Percentiles rank a stretch among this genome's conserved stretches.
phyloP scores from a whole-genome alignment of 1,139 yeast species.

The Kodamaea fungicola region DNA sequence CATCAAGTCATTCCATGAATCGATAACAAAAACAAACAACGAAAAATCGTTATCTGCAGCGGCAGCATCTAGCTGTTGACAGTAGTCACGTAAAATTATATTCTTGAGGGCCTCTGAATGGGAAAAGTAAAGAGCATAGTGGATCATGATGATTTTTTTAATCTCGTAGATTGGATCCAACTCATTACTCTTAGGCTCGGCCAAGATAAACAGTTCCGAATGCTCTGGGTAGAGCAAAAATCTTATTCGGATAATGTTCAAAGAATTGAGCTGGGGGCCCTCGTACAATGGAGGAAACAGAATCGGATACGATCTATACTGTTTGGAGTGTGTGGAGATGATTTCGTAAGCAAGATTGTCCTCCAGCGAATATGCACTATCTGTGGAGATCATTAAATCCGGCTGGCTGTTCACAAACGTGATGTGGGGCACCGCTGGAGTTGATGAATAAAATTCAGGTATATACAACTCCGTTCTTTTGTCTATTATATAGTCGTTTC shows the following conservation, averaged over 20 bases:
- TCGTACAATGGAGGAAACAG: slow-evolving; percentile 35
- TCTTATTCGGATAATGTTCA: slow-evolving; percentile 33
- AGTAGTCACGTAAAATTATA: slow-evolving; percentile 33
- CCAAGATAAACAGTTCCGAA: slow-evolving; percentile 38
- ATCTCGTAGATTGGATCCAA: slow-evolving; percentile 73
- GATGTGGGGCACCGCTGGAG: slow-evolving; percentile 23
- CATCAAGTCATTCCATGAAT: slow-evolving; percentile 43
- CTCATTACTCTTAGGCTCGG: slow-evolving; percentile 51
- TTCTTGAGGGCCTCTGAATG: slow-evolving; percentile 36
- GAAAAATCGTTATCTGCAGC: slow-evolving; percentile 33
- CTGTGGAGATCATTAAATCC: slow-evolving; percentile 7
- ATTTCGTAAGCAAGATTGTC: slow-evolving; percentile 28
- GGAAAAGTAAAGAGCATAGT: slow-evolving; percentile 38
- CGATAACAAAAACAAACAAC: slow-evolving; percentile 34
- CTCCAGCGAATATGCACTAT: slow-evolving; percentile 6
- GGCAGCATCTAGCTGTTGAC: slow-evolving; percentile 27
- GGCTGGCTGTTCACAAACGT: slow-evolving; percentile 13
- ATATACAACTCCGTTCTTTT: slow-evolving; percentile 23
- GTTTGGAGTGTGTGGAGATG: slow-evolving; percentile 25
- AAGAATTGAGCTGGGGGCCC: slow-evolving; percentile 19
- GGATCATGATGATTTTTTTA: slow-evolving; percentile 48
- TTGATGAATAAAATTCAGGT: slow-evolving; percentile 20
- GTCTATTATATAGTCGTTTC: too few relatives aligned
- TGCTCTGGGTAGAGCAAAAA: slow-evolving; percentile 42
- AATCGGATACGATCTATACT: slow-evolving; percentile 33